Base-by-base conservation (phyloP, 768 basidiomycete species). In the Lactarius evosmus region DNA sequence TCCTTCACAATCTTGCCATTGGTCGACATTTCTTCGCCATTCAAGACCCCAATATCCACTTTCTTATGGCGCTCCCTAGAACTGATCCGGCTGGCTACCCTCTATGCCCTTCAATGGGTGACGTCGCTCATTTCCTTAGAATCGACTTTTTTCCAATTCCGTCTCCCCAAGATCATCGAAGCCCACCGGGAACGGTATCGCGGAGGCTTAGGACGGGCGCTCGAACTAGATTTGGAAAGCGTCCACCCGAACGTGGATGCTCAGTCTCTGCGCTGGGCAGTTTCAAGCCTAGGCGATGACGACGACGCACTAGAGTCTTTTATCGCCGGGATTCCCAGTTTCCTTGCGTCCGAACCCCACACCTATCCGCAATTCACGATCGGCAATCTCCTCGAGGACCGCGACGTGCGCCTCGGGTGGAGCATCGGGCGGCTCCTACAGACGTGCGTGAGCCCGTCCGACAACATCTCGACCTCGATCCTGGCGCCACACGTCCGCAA, bases 21-120 rank as follows among this genome's bases (percentile, higher is more conserved):
- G 30, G 25, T 62, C 38, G 30, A 51, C 30, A 44, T 29, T 3
- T 44, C 61, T 56, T 68, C 66, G 5, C 67, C 67, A 17, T 62
- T 63, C 46, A 67, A 67, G 17, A 67, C 66, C 7, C 66, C 67
- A 6, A 22, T 67, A 4, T 62, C 67, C 19, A 25, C 40, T 27
- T 25, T 61, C 29, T 19, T 66, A 32, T 67, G 67, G 67, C 46
- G n/a, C 29, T 32, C 27, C 22, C 0, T 50, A 11, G 58, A 60
- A 27, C 11, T 55, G 27, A 19, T 64, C 38, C 30, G 14, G 41
- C 8, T 66, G 27, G 32, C 46, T 16, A 29, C 7, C 17, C 51
- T 64, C 29, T 19, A 16, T 14, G 0, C 27, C 17, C 44, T 33
- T 22, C 52, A 17, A 30, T 12, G 27, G 9, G 0, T 46, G 6